Base-by-base conservation (phyloP, 106 monocot species). In the Dioscorea alata region DNA sequence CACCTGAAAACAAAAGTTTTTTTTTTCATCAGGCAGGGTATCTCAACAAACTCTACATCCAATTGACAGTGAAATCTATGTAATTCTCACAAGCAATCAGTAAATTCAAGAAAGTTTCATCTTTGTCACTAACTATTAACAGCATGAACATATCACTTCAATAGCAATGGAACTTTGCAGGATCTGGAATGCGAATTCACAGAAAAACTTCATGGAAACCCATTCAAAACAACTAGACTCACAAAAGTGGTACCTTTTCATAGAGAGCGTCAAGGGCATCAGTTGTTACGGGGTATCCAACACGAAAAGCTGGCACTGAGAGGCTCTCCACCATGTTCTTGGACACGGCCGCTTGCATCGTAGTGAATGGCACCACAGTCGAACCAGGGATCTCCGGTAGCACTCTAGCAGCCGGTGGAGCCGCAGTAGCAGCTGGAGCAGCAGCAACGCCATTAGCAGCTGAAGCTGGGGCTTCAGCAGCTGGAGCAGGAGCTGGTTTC, bases 321-420 rank as follows among this genome's bases (percentile, higher is more conserved):
- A 99, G 65, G 69, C 90, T 99, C 75, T 83, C 99, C 74, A 93
- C 71, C 99, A 99, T 99, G 75, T 99, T 99, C 85, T 86, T 99
- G 4, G 90, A 80, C 67, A 99, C 99, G 4, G 93, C 92, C 0
- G 65, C 63, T 75, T 93, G 90, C 93, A 99, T 99, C 12, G 89
- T 79, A 0, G 99, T 90, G 62, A 99, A 99, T 0, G 93, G 83
- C 0, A 86, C 90, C 35, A 88, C 81, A 0, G 81, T 88, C 13
- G 99, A 72, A 1, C 99, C 90, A 12, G 81, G 87, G 23, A 85
- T 71, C 12, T 70, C 57, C 15, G 86, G 73, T 19, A 73, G 56
- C 51, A 69, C 58, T 2, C 76, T 66, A 12, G 71, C 23, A 53
- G 49, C 13, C 23, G 67, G 14, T 25, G 69, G 35, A 17, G 54